Evolutionary conservation across 2,329 filamentous ascomycete species (phyloP).

Genomic region (Pyricularia grisea): DNA sequence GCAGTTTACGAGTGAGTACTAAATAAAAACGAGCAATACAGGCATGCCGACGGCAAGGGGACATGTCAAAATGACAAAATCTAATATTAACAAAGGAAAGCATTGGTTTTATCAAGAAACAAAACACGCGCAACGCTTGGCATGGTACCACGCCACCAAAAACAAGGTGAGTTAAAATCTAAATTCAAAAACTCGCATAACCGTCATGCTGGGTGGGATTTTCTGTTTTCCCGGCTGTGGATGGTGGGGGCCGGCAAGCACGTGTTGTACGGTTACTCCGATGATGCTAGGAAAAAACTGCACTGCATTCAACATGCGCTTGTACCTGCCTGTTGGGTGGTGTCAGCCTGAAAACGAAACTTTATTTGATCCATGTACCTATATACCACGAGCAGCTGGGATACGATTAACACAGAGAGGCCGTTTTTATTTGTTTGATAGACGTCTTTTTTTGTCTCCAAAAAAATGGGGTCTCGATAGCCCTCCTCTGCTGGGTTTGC

Average conservation of each 20-base stretch:
- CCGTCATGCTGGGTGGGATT: neutral
- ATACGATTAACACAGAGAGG: neutral
- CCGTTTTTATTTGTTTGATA: neutral
- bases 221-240: neutral
- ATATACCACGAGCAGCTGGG: too few species aligned
- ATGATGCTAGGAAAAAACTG: too few species aligned
- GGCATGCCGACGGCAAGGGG: neutral
- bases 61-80: neutral
- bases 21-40: neutral
- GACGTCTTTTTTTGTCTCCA: neutral
- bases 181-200: neutral
- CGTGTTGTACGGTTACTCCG: neutral
- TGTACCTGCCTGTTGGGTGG: neutral
- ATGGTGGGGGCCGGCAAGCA: neutral
- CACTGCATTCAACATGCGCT: too few species aligned
- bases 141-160: neutral
- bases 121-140: neutral
- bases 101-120: neutral
- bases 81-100: neutral
- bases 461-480: neutral
- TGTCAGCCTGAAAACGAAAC: neutral
- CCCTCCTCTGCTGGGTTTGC: neutral
- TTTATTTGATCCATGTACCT: neutral
- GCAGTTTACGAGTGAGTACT: neutral
- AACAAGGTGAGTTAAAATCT: neutral